Conservation (phyloP, 805 yeast species). For the Lachancea sp. region DNA sequence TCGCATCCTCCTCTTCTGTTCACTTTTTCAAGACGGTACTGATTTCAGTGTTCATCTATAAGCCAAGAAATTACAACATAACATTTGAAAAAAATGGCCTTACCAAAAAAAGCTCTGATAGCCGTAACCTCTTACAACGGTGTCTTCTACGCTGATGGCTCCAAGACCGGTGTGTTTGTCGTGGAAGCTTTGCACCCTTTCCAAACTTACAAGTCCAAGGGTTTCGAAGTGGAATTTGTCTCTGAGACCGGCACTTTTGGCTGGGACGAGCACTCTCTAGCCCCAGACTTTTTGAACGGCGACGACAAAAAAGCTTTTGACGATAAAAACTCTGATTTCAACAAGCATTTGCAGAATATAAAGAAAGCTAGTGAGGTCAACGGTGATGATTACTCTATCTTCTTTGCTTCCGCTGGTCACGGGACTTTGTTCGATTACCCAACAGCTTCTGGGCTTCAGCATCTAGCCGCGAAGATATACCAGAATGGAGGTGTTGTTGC, state of each 20-base stretch:
- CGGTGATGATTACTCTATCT: conserved; percentile 44
- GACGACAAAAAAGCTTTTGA: conserved; percentile 39
- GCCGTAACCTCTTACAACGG: conserved; percentile 40
- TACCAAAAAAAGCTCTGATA: conserved; percentile 33
- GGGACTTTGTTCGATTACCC: conserved; percentile 56
- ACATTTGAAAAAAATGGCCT: background rate
- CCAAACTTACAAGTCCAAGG: conserved; percentile 40
- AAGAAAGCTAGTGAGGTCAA: conserved; percentile 45
- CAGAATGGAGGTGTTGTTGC: conserved; percentile 48
- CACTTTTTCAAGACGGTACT: no score
- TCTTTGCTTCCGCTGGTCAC: conserved; percentile 65
- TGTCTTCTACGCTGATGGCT: conserved; percentile 50
- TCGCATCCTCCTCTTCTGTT: no score
- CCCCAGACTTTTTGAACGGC: conserved; percentile 36
- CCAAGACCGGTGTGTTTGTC: conserved; percentile 54
- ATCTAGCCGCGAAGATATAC: conserved; percentile 42
- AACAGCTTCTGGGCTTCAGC: conserved; percentile 41
- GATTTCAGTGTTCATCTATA: no score
- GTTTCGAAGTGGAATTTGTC: conserved; percentile 52
- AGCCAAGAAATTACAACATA: no score
- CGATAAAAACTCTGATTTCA: conserved; percentile 37
- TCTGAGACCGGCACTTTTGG: conserved; percentile 49
- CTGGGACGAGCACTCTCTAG: conserved; percentile 50
- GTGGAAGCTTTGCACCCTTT: conserved; percentile 58
- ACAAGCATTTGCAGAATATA: conserved; percentile 34